Evolutionary conservation across 2,329 filamentous ascomycete genomes (phyloP).

Genomic region (Penicillium sp.): DNA sequence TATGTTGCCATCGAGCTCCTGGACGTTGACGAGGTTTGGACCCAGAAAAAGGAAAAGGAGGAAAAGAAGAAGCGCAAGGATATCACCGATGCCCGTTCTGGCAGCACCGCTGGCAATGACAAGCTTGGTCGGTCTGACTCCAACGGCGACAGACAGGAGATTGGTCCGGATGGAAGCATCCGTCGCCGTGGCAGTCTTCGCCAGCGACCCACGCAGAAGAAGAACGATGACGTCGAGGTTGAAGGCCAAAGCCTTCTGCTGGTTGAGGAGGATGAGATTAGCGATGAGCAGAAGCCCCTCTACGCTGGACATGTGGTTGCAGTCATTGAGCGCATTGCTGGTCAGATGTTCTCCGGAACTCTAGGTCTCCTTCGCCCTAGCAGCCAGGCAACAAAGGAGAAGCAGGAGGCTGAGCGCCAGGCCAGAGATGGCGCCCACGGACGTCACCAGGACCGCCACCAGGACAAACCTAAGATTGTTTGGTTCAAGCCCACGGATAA

Average conservation of each 20-base stretch:
- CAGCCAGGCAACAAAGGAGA: conserved; percentile 98
- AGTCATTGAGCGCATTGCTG: conserved; percentile 92
- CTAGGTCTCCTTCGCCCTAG: conserved; percentile 90
- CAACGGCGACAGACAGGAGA: conserved; percentile 62
- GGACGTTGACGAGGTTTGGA: conserved; percentile 97
- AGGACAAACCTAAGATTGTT: conserved; percentile 99
- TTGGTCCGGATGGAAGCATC: conserved; percentile 75
- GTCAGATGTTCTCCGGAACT: conserved; percentile 98
- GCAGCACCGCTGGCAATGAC: conserved; percentile 69
- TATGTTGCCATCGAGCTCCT: conserved; percentile 93
- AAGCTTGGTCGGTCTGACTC: conserved; percentile 59
- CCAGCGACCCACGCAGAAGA: conserved; percentile 97
- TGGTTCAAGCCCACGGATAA: conserved; percentile 99
- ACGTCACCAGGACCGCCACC: conserved; percentile 75
- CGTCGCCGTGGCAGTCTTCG: conserved; percentile 91
- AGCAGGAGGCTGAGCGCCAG: conserved; percentile 94
- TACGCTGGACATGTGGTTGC: conserved; percentile 97
- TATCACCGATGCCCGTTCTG: conserved; percentile 84
- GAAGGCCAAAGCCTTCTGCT: conserved; percentile 95
- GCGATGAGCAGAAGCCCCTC: conserved; percentile 94
- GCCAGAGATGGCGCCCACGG: conserved; percentile 79
- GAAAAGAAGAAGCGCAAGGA: conserved; percentile 99
- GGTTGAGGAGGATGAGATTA: conserved; percentile 98
- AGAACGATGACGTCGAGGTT: conserved; percentile 98
- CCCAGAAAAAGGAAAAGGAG: conserved; percentile 98